Conservation (phyloP, 83 land plant genomes). For the Thuja plicata region DNA sequence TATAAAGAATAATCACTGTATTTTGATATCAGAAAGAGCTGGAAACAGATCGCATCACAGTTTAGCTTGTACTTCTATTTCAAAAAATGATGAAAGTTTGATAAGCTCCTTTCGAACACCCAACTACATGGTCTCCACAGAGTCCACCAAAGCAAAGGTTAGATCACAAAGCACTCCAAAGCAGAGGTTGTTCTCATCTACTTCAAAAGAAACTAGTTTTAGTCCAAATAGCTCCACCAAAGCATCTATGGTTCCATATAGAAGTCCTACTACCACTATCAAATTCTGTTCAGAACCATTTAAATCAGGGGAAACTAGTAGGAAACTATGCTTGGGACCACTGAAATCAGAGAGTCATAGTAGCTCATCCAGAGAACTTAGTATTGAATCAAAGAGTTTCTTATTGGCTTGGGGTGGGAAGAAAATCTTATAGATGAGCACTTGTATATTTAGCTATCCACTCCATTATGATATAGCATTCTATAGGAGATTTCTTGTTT, state of each 20-base stretch:
- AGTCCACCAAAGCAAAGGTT: conserved; percentile 63
- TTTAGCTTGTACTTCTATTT: not conserved
- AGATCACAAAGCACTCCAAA: conserved; percentile 26
- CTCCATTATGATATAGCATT: not conserved
- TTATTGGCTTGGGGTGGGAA: not conserved
- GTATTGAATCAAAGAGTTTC: not conserved
- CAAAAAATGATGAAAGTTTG: conserved; percentile 58
- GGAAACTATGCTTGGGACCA: not conserved
- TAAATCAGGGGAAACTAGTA: not conserved
- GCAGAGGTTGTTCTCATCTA: conserved; percentile 42
- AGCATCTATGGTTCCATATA: conserved; percentile 19
- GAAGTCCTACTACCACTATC: not conserved
- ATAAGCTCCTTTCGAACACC: conserved; percentile 60
- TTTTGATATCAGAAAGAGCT: not conserved
- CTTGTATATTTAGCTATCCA: not conserved
- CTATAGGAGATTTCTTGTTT: not conserved
- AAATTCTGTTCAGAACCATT: not conserved
- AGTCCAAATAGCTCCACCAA: conserved; percentile 43
- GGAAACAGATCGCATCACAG: not conserved
- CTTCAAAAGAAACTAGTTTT: conserved; percentile 23
- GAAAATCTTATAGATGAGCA: not conserved
- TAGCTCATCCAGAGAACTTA: not conserved
- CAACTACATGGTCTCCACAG: conserved; percentile 62
- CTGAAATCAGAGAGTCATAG: not conserved
- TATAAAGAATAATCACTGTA: not conserved